Conservation (phyloP, 169 alveolate species). For the Eimeria maxima region DNA sequence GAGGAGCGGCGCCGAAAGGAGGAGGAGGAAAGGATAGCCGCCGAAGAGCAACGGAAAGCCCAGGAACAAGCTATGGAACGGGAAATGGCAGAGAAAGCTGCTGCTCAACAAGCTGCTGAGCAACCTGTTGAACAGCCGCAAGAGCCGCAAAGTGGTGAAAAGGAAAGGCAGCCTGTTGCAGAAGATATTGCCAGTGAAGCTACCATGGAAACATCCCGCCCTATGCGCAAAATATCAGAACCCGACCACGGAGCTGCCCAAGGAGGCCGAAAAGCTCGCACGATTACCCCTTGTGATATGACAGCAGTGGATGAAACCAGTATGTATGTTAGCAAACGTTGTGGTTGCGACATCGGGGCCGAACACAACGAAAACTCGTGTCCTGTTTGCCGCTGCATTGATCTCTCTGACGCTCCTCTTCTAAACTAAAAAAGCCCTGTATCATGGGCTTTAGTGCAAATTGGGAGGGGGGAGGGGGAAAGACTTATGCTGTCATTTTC, state of each 20-base stretch:
- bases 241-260: slow-evolving; percentile 85
- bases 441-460: neutral
- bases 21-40: slow-evolving; percentile 78
- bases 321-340: slow-evolving; percentile 86
- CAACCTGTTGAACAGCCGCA: slow-evolving; percentile 69
- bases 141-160: slow-evolving; percentile 79
- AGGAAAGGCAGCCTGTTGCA: slow-evolving; percentile 80
- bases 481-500: neutral
- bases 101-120: slow-evolving; percentile 58
- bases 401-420: slow-evolving; percentile 89
- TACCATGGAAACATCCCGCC: slow-evolving; percentile 84
- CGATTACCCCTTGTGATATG: slow-evolving; percentile 89
- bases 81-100: neutral
- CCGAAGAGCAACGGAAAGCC: slow-evolving; percentile 70
- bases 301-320: slow-evolving; percentile 87
- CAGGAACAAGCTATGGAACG: slow-evolving; percentile 46
- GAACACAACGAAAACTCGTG: slow-evolving; percentile 89
- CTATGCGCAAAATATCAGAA: slow-evolving; percentile 84
- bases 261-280: slow-evolving; percentile 84
- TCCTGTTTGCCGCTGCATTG: slow-evolving; percentile 87
- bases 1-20: slow-evolving; percentile 72
- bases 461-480: neutral
- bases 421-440: slow-evolving; percentile 78
- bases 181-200: slow-evolving; percentile 84
- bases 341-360: slow-evolving; percentile 90